These are phyloP conservation scores for Cladosporium velox DNA, from an alignment of 2,329 filamentous ascomycete genomes.

Conservation along the genomic window DNA sequence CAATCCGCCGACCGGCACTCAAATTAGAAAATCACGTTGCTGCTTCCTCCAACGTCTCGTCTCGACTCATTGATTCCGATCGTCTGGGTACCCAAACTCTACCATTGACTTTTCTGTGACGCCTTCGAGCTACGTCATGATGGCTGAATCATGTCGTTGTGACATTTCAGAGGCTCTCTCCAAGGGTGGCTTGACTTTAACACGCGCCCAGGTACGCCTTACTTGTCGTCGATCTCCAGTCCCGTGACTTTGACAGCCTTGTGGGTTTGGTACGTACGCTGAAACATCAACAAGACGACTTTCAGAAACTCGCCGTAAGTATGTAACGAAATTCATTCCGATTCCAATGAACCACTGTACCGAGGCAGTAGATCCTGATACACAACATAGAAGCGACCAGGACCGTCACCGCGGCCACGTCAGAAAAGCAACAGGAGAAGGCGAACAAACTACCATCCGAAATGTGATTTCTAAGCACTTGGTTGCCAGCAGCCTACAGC, in stretches of 20 bases:
- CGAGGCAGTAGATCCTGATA: not conserved
- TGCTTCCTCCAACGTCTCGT: not conserved
- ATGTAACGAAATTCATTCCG: too few relatives aligned
- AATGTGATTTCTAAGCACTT: not conserved
- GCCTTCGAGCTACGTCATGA: conserved; percentile 2
- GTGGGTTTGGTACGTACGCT: not conserved
- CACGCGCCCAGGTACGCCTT: not conserved
- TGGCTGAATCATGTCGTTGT: not conserved
- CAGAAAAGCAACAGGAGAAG: not conserved
- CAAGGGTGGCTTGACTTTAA: not conserved
- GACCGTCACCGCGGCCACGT: not conserved
- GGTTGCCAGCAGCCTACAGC: too few relatives aligned
- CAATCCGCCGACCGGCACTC: not conserved
- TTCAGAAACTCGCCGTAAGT: too few relatives aligned
- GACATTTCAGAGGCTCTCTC: not conserved
- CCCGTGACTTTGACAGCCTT: not conserved
- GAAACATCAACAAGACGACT: too few relatives aligned
- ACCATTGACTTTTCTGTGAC: not conserved
- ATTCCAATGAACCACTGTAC: not conserved
- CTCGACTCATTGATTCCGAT: not conserved
- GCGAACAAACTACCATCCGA: not conserved
- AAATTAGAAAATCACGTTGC: not conserved
- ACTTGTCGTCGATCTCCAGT: not conserved
- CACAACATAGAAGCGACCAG: not conserved
- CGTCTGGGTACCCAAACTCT: not conserved